Conservation (phyloP, 2,329 filamentous ascomycete species). For the Fusarium robinianum region DNA sequence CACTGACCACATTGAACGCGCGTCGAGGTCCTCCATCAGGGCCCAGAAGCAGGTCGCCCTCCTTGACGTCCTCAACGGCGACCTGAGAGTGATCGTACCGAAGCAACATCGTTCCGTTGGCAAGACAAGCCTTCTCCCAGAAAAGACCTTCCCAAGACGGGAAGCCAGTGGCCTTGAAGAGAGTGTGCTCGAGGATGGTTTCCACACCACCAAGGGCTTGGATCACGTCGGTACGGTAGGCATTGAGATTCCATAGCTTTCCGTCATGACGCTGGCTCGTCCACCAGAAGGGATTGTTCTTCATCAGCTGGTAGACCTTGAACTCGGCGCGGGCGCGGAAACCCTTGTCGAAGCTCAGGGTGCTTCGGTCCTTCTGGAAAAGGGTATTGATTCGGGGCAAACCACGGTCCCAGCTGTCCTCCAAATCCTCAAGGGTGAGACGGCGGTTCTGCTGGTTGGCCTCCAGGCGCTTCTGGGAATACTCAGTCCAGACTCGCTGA, state of each 20-base stretch:
- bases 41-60: conserved; percentile 54
- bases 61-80: conserved; percentile 53
- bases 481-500: conserved; percentile 98
- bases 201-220: conserved; percentile 96
- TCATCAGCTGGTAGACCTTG: conserved; percentile 98
- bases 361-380: conserved; percentile 98
- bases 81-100: conserved; percentile 50
- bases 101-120: conserved; percentile 49
- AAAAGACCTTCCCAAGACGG: conserved; percentile 96
- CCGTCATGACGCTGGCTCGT: conserved; percentile 96
- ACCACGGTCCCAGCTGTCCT: conserved; percentile 98
- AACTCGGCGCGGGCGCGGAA: conserved; percentile 96
- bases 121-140: conserved; percentile 70
- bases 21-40: conserved; percentile 53
- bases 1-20: conserved; percentile 55
- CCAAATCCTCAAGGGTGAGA: conserved; percentile 91
- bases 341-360: conserved; percentile 96
- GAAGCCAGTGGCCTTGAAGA: conserved; percentile 97
- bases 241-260: conserved; percentile 96
- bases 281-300: conserved; percentile 99
- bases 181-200: conserved; percentile 93
- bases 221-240: conserved; percentile 95
- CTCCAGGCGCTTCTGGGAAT: conserved; percentile 95
- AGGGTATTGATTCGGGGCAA: conserved; percentile 97
- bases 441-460: conserved; percentile 97